phyloP scores from a whole-genome alignment of 2,329 filamentous ascomycete genomes.

The Bipolaris zeicola region DNA sequence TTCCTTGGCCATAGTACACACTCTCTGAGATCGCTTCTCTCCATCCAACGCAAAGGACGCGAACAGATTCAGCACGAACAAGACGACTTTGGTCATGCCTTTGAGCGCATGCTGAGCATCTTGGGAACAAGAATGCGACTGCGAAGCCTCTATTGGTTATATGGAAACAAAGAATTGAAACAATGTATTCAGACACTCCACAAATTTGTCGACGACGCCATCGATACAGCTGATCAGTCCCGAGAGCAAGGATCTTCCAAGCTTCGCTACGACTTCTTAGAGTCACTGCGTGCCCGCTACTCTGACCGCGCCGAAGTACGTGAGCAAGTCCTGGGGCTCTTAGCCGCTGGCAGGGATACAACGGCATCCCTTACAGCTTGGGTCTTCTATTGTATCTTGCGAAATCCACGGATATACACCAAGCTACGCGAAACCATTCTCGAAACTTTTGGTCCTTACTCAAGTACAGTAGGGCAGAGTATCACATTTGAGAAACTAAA shows the following conservation, averaged over 20 bases:
- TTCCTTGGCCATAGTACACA: conserved; percentile 6
- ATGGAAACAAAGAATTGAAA: conserved; percentile 4
- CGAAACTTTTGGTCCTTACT: conserved; percentile 43
- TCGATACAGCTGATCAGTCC: conserved; percentile 7
- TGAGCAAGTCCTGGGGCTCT: conserved; percentile 56
- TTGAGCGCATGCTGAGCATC: conserved; percentile 9
- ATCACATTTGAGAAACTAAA: conserved; percentile 17
- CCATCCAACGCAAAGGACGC: neutral
- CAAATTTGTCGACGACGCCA: conserved; percentile 6
- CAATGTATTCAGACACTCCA: conserved; percentile 7
- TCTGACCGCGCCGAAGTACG: conserved; percentile 7
- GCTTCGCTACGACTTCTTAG: conserved; percentile 10
- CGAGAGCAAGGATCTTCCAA: neutral
- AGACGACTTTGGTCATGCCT: conserved; percentile 5
- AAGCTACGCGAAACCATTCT: conserved; percentile 45
- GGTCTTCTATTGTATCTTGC: conserved; percentile 41
- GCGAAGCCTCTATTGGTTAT: conserved; percentile 9
- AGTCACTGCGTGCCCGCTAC: conserved; percentile 5
- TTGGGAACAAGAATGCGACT: conserved; percentile 10
- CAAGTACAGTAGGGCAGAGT: conserved; percentile 11
- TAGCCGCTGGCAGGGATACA: conserved; percentile 61
- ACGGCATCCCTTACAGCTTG: conserved; percentile 51
- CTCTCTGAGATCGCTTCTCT: neutral
- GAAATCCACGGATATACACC: conserved; percentile 42
- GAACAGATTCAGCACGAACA: neutral